A percentile compares a stretch with the other conserved stretches of the same genome.
Conservation (phyloP, 2,329 filamentous ascomycete species). For the Sordariomycetes sp. region DNA sequence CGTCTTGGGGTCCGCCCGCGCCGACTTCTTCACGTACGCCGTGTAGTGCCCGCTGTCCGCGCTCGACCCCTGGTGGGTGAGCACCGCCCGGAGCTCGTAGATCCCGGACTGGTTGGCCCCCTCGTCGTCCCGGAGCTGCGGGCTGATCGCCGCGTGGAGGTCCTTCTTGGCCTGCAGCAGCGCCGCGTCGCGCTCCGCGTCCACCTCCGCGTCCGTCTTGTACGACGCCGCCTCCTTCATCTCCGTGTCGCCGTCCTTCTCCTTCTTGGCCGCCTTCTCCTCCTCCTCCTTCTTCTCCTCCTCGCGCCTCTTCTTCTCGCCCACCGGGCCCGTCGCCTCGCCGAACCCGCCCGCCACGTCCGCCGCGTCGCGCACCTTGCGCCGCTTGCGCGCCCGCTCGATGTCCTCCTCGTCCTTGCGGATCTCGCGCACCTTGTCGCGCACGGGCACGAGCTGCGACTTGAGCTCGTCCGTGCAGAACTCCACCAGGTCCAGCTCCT, state of each 20-base stretch:
- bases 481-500: conserved; percentile 85
- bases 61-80: conserved; percentile 93
- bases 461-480: conserved; percentile 89
- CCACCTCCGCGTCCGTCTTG: conserved; percentile 91
- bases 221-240: conserved; percentile 67
- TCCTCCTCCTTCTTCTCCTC: conserved; percentile 34
- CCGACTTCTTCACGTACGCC: conserved; percentile 90
- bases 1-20: conserved; percentile 58
- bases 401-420: conserved; percentile 92
- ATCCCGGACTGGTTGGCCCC: conserved; percentile 88
- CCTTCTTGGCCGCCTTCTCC: conserved; percentile 22
- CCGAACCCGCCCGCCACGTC: conserved; percentile 31
- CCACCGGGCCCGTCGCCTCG: conserved; percentile 40
- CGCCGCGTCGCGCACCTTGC: conserved; percentile 43
- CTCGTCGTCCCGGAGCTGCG: conserved; percentile 63
- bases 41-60: conserved; percentile 98
- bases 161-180: conserved; percentile 81
- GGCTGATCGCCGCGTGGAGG: conserved; percentile 65
- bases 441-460: conserved; percentile 75
- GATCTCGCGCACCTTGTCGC: conserved; percentile 91
- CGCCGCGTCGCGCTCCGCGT: conserved; percentile 69
- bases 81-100: conserved; percentile 87
- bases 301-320: conserved; percentile 29
- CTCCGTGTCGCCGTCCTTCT: conserved; percentile 53
- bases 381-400: conserved; percentile 82